Base-by-base conservation (phyloP, 2,329 filamentous ascomycete species). In the Torrubiellomyces zombiae region DNA sequence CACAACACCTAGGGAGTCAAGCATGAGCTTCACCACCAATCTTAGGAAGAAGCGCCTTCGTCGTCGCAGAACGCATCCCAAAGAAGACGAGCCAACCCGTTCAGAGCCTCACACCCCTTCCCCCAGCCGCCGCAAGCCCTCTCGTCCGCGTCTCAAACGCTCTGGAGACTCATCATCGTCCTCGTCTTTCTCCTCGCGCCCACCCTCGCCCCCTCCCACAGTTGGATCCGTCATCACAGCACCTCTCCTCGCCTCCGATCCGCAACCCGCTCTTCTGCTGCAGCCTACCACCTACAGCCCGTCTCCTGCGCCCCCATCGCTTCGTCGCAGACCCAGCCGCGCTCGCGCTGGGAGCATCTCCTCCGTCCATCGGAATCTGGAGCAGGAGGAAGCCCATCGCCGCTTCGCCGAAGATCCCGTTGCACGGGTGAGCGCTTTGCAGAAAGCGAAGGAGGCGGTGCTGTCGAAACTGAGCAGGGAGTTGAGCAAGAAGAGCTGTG, bases 381-480 rank as follows among this genome's bases (percentile, higher is more conserved):
- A 63, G 35, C 58, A 62, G 31, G 67, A 74, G 38, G 58, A 63
- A 35, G 51, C 55, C 3, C 63, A 69, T 32, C 55, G 63, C 8
- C 53, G 58, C 21, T 51, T 71, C 14, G 68, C 67, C 12, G 61
- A 73, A 33, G 66, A 74, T 36, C 54, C 60, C 3, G 58, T 58
- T 7, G 59, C 63, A 27, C 58, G 68, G 28, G 53, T 54, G 4
- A 62, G 54, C 34, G 64, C 67, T 7, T 49, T 75, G 24, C 56
- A 58, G 38, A 61, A 63, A 30, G 70, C 69, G 17, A 68, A 66
- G 40, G 65, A 68, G 33, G 63, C 65, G 1, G 67, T 75, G 9
- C 48, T 75, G 27, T 57, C 53, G 31, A 70, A 70, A 36, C 55
- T 75, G 25, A 62, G 56, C 37, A 56, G 56, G 28, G 63, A 72